Conservation (phyloP, 345 rosid species). For the Noccaea caerulescens region DNA sequence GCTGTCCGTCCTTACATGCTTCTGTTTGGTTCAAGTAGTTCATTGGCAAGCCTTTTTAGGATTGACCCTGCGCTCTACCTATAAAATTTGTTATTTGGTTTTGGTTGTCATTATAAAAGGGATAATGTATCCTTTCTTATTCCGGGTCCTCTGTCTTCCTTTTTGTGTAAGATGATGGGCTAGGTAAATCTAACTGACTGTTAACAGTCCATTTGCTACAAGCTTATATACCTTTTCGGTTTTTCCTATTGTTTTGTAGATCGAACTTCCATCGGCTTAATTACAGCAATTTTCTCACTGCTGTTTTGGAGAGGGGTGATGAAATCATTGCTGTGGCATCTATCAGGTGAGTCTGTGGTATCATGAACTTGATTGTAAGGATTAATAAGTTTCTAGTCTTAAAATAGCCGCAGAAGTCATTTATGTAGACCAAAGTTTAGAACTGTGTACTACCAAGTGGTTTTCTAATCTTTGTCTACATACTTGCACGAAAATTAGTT, state of each 20-base stretch:
- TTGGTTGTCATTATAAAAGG: not conserved
- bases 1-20: conserved; percentile 32
- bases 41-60: conserved; percentile 13
- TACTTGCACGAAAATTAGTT: not conserved
- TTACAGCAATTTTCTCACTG: conserved; percentile 73
- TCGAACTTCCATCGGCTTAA: conserved; percentile 85
- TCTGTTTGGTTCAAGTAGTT: conserved; percentile 21
- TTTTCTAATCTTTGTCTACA: too few relatives aligned
- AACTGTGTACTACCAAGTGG: too few relatives aligned
- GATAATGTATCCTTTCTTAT: not conserved
- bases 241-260: conserved; percentile 51
- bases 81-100: not conserved
- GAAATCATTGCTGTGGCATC: conserved; percentile 86
- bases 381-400: conserved; percentile 12
- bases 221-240: conserved; percentile 4
- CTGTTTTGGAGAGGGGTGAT: conserved; percentile 84
- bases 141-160: not conserved
- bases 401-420: not conserved
- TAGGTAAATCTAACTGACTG: conserved; percentile 5
- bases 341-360: conserved; percentile 60
- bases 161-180: conserved; percentile 9
- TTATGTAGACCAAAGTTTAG: too few relatives aligned
- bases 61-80: not conserved
- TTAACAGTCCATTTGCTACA: not conserved
- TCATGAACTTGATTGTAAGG: conserved; percentile 15